A percentile compares a stretch with the other conserved stretches of the same genome.
Conservation (phyloP, 495 filamentous ascomycete species). For the Neurospora tetraspora region DNA sequence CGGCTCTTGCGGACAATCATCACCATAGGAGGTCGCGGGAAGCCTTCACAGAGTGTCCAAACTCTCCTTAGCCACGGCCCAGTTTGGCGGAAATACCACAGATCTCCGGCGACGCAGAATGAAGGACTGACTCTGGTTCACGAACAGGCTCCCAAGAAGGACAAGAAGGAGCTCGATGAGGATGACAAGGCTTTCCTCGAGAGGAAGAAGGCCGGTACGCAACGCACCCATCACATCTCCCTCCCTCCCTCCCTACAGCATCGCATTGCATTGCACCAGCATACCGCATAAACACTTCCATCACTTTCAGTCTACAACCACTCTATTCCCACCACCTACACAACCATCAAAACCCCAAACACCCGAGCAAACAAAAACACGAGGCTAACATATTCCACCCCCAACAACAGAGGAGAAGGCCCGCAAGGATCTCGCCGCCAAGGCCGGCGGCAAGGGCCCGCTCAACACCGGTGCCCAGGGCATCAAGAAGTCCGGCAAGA, state of each 20-base stretch:
- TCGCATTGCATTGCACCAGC: neutral
- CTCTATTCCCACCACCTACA: no score
- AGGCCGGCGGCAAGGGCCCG: conserved; percentile 48
- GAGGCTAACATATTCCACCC: conserved; percentile 3
- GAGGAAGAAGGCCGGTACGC: conserved; percentile 63
- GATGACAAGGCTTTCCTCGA: conserved; percentile 66
- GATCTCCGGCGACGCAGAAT: neutral
- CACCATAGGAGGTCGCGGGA: neutral
- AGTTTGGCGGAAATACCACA: neutral
- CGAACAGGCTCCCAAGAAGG: conserved; percentile 55
- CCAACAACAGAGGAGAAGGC: conserved; percentile 57
- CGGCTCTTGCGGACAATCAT: neutral
- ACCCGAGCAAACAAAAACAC: no score
- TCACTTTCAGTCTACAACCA: no score
- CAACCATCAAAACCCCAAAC: no score
- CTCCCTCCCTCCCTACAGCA: neutral
- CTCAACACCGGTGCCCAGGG: conserved; percentile 66
- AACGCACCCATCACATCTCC: neutral
- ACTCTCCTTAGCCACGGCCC: neutral
- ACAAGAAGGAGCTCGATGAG: conserved; percentile 62
- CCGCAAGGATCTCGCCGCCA: conserved; percentile 60
- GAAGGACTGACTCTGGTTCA: neutral
- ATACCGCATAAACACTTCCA: no score
- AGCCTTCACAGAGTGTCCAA: neutral
- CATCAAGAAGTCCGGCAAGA: conserved; percentile 90